Conservation (phyloP, 768 basidiomycete species). For the Psilocybe tampanensis region DNA sequence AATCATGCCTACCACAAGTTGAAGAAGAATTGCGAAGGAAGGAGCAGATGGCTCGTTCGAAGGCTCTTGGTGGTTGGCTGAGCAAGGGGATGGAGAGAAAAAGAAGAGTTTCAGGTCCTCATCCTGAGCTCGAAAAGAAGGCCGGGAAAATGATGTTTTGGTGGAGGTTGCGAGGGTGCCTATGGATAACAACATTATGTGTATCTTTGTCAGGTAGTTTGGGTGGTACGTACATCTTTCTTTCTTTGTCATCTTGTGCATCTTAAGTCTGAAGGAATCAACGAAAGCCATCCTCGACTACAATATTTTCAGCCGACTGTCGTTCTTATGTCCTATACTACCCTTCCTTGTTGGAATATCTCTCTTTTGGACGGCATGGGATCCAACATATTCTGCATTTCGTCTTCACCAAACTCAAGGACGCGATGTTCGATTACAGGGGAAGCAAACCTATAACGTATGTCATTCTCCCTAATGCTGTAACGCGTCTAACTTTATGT, state of each 20-base stretch:
- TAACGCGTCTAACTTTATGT: conserved; percentile 1
- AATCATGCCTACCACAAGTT: conserved; percentile 71
- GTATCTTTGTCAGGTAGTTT: conserved; percentile 43
- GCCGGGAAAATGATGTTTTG: conserved; percentile 47
- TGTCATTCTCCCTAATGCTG: conserved; percentile 22
- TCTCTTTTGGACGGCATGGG: conserved; percentile 82
- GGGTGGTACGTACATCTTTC: conserved; percentile 41
- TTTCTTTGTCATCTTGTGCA: neutral
- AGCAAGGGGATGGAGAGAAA: conserved; percentile 67
- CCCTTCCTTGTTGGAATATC: conserved; percentile 59
- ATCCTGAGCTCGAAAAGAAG: conserved; percentile 44
- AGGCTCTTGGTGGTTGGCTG: conserved; percentile 73
- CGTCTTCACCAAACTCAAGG: conserved; percentile 69
- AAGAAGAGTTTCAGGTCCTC: conserved; percentile 45
- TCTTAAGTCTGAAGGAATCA: neutral
- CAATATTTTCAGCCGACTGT: conserved; percentile 27
- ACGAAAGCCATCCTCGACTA: conserved; percentile 35
- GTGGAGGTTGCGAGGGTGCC: conserved; percentile 70
- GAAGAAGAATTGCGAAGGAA: conserved; percentile 80
- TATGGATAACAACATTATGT: conserved; percentile 60
- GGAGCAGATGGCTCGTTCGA: conserved; percentile 80
- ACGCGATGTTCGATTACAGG: conserved; percentile 66
- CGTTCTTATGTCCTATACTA: conserved; percentile 39
- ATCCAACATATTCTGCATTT: conserved; percentile 73
- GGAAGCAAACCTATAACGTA: conserved; percentile 67